Evolutionary conservation across 306 rosid species (phyloP).

Genomic region (Dryas octopetala): DNA sequence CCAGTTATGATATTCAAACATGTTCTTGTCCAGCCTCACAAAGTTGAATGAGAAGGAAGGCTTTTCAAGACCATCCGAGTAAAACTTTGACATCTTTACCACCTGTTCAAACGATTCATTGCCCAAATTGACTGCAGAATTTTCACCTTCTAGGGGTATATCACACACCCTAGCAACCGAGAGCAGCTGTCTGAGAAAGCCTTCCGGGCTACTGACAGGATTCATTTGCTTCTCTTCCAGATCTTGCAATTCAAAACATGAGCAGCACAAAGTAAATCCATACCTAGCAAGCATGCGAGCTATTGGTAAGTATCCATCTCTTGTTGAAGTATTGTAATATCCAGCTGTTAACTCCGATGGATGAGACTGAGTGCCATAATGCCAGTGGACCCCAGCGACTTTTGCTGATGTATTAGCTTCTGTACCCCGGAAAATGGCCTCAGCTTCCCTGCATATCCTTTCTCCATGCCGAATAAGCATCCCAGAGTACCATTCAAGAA

Average conservation of each 20-base stretch:
- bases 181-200: constrained; percentile 75
- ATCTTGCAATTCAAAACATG: constrained; percentile 81
- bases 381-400: constrained; percentile 75
- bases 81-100: constrained; percentile 68
- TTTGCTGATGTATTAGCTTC: constrained; percentile 64
- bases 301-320: constrained; percentile 79
- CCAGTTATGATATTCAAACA: constrained; percentile 76
- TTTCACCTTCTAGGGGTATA: constrained; percentile 77
- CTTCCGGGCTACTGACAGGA: constrained; percentile 73
- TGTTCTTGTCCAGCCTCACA: constrained; percentile 71
- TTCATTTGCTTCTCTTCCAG: constrained; percentile 42
- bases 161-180: constrained; percentile 76
- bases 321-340: constrained; percentile 60
- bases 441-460: constrained; percentile 79
- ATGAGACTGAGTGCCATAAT: constrained; percentile 61
- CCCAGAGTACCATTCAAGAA: constrained; percentile 84
- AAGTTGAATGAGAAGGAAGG: constrained; percentile 82
- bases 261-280: constrained; percentile 72
- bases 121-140: constrained; percentile 50
- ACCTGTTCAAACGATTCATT: constrained; percentile 58
- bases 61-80: constrained; percentile 63
- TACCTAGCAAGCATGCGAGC: constrained; percentile 71
- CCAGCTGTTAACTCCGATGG: constrained; percentile 90
- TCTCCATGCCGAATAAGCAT: constrained; percentile 85
- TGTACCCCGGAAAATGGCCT: constrained; percentile 68